phyloP scores from a whole-genome alignment of 768 basidiomycete genomes.

The Hypsizygus marmoreus region DNA sequence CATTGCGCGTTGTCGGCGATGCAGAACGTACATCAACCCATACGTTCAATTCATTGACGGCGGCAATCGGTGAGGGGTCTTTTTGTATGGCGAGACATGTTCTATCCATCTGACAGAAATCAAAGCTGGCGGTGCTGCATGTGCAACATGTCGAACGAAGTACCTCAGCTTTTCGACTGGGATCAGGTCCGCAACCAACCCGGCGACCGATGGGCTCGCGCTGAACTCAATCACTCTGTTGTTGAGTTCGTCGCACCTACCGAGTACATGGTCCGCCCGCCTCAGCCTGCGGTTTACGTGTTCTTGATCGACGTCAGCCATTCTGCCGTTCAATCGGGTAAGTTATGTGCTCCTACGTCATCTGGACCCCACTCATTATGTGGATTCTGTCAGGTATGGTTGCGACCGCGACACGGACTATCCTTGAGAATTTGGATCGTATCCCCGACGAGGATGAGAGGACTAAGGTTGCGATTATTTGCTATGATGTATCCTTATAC shows the following conservation, averaged over 20 bases:
- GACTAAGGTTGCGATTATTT: conserved; percentile 91
- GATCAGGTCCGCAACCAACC: conserved; percentile 92
- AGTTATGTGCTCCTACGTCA: too few relatives aligned
- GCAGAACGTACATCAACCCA: conserved; percentile 96
- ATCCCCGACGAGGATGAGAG: conserved; percentile 93
- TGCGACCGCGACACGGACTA: conserved; percentile 95
- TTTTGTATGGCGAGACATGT: neutral
- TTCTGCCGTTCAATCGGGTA: conserved; percentile 85
- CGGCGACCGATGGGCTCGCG: conserved; percentile 91
- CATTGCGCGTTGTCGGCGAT: conserved; percentile 93
- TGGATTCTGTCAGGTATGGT: conserved; percentile 75
- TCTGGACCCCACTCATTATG: too few relatives aligned
- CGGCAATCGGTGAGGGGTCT: conserved; percentile 72
- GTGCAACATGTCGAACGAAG: conserved; percentile 98
- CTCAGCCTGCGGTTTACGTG: conserved; percentile 95
- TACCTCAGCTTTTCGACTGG: conserved; percentile 98
- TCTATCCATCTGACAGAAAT: conserved; percentile 4
- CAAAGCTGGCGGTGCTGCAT: conserved; percentile 97
- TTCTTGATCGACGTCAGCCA: conserved; percentile 98
- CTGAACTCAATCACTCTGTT: conserved; percentile 91
- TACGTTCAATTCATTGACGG: conserved; percentile 98
- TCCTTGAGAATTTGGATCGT: conserved; percentile 92
- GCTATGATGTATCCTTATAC: conserved; percentile 89
- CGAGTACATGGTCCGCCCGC: conserved; percentile 99
- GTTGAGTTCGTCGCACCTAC: conserved; percentile 98